Evolutionary conservation across 352 stramenopile genomes (phyloP).

Genomic region (Globisporangium nodosum): DNA sequence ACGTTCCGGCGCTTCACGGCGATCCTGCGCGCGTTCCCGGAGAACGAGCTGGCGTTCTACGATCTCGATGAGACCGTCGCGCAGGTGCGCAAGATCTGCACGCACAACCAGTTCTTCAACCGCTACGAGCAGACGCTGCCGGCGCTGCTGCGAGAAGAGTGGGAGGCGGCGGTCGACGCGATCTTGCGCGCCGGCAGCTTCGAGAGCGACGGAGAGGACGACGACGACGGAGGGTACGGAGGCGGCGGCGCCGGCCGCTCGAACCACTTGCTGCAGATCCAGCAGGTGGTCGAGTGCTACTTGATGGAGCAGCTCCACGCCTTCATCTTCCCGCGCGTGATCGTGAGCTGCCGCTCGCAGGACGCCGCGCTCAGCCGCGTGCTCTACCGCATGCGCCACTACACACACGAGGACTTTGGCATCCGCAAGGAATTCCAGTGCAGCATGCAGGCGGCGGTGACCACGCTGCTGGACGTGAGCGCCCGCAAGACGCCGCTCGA

Average conservation of each 20-base stretch:
- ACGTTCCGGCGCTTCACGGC: conserved; percentile 72
- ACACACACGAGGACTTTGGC: conserved; percentile 62
- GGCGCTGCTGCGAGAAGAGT: conserved; percentile 43
- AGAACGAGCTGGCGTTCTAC: conserved; percentile 71
- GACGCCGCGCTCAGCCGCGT: conserved; percentile 39
- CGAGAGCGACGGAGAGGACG: conserved; percentile 21
- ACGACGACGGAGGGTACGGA: conserved; percentile 1
- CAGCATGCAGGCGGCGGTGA: conserved; percentile 31
- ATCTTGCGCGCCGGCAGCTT: conserved; percentile 44
- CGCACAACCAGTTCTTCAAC: conserved; percentile 35
- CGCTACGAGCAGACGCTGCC: conserved; percentile 42
- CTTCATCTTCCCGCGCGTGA: conserved; percentile 41
- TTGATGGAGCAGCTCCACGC: conserved; percentile 68
- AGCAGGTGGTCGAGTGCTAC: conserved; percentile 80
- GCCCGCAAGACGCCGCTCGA: conserved; percentile 61
- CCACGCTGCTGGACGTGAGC: conserved; percentile 28
- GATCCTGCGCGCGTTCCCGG: conserved; percentile 67
- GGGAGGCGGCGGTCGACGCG: conserved; percentile 47
- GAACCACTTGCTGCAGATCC: conserved; percentile 56
- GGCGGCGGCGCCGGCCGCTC: not conserved
- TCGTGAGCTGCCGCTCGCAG: conserved; percentile 38
- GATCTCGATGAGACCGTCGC: conserved; percentile 58
- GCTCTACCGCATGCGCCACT: conserved; percentile 50
- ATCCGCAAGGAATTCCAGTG: conserved; percentile 68
- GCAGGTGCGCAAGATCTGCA: conserved; percentile 55